Conservation (phyloP, 208 protist species). For the Trypanosomatidae sp. region DNA sequence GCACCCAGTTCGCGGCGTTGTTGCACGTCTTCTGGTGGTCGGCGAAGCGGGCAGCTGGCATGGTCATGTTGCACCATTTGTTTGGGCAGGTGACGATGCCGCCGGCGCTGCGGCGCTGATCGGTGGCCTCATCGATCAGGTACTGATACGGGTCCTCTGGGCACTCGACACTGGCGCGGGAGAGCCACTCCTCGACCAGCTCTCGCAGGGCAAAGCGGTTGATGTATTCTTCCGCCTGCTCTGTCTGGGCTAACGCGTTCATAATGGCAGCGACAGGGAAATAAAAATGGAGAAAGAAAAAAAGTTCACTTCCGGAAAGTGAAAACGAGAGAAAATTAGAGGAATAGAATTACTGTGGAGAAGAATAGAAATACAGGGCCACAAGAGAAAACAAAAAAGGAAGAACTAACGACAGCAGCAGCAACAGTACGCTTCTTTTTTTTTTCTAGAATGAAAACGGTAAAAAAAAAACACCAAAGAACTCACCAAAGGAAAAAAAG, state of each 20-base stretch:
- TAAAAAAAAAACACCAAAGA: too few species aligned
- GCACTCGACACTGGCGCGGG: constrained; percentile 32
- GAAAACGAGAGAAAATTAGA: too few species aligned
- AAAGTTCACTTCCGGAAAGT: too few species aligned
- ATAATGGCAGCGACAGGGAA: too few species aligned
- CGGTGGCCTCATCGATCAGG: constrained; percentile 53
- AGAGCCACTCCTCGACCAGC: constrained; percentile 69
- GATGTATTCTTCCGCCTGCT: constrained; percentile 52
- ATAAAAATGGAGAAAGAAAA: too few species aligned
- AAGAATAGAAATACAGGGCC: too few species aligned
- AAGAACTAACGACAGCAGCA: too few species aligned
- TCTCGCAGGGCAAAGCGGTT: constrained; percentile 62
- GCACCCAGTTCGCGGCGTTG: constrained; percentile 53
- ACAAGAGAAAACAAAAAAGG: too few species aligned
- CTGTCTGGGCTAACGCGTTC: constrained; percentile 11
- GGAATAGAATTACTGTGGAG: too few species aligned
- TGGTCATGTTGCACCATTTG: constrained; percentile 74
- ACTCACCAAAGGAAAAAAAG: too few species aligned
- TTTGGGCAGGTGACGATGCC: constrained; percentile 80
- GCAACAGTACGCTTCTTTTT: too few species aligned
- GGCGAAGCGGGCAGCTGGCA: constrained; percentile 47
- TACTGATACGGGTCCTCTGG: constrained; percentile 68
- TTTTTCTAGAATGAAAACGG: too few species aligned
- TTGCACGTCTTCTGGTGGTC: constrained; percentile 48
- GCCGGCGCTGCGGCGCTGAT: constrained; percentile 47